A percentile compares a stretch with the other conserved stretches of the same genome.
Conservation (phyloP, 2,329 filamentous ascomycete genomes). For the Curvularia eragrostidis region DNA sequence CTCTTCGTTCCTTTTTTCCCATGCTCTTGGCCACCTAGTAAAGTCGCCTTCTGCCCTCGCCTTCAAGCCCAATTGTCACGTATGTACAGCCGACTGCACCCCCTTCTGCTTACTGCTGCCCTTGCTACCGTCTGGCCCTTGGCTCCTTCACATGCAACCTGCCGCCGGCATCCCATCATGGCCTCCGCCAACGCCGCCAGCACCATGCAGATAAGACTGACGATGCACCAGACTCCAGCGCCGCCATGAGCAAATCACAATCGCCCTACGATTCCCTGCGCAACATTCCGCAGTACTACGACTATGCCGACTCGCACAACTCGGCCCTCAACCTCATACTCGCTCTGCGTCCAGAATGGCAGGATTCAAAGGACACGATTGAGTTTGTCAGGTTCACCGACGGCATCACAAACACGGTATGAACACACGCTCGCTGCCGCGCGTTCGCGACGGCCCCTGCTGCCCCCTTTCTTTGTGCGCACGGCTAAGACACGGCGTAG, state of each 20-base stretch:
- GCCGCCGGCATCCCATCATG: constrained; percentile 2
- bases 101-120: not conserved
- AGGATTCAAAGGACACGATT: constrained; percentile 72
- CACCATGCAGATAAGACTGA: constrained; percentile 8
- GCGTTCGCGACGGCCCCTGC: not conserved
- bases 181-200: too few species aligned
- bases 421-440: constrained; percentile 36
- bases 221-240: constrained; percentile 12
- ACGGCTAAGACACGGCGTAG: constrained; percentile 30
- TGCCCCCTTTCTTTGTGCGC: constrained; percentile 1
- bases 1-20: constrained; percentile 1
- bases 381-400: constrained; percentile 93
- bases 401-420: constrained; percentile 92
- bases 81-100: not conserved
- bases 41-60: not conserved
- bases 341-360: constrained; percentile 84
- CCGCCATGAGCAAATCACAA: constrained; percentile 36
- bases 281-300: constrained; percentile 78
- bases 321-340: constrained; percentile 82
- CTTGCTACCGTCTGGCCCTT: not conserved
- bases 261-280: constrained; percentile 46
- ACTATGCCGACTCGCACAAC: constrained; percentile 74
- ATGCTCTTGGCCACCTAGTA: not conserved
- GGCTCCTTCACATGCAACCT: constrained; percentile 16
- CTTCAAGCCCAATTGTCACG: not conserved